Evolutionary conservation across 176 grass and related monocot genomes (phyloP).

Genomic region (Oryza meyeriana): DNA sequence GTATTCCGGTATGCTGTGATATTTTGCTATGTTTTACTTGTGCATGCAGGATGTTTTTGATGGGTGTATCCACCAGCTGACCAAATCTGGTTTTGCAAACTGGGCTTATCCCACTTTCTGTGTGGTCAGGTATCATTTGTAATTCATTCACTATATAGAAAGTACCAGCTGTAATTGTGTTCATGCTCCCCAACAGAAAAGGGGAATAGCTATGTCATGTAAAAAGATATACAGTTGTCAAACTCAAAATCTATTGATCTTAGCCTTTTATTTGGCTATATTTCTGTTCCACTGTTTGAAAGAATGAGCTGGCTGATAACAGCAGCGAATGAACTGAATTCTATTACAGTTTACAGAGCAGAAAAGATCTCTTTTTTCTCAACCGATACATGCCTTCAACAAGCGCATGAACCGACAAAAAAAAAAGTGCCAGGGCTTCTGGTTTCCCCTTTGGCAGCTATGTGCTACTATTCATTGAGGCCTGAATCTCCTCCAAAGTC

Average conservation of each 20-base stretch:
- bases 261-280: not conserved
- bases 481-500: conserved; percentile 61
- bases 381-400: not conserved
- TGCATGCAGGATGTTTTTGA: not conserved
- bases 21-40: not conserved
- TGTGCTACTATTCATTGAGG: conserved; percentile 32
- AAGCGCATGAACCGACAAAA: not conserved
- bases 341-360: too few relatives aligned
- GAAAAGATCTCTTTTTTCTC: not conserved
- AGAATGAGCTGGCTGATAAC: not conserved
- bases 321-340: not conserved
- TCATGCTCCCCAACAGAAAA: not conserved
- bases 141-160: not conserved
- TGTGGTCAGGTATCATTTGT: not conserved
- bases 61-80: not conserved
- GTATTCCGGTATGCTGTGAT: not conserved
- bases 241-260: not conserved
- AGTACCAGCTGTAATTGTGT: not conserved
- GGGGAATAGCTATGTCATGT: not conserved
- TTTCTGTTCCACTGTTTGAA: not conserved
- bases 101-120: not conserved
- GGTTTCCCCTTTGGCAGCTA: not conserved
- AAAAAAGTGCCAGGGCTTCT: not conserved
- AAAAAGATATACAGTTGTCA: not conserved
- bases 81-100: not conserved